phyloP scores from a whole-genome alignment of 2,329 filamentous ascomycete genomes.

The Hypoxylon sp. region DNA sequence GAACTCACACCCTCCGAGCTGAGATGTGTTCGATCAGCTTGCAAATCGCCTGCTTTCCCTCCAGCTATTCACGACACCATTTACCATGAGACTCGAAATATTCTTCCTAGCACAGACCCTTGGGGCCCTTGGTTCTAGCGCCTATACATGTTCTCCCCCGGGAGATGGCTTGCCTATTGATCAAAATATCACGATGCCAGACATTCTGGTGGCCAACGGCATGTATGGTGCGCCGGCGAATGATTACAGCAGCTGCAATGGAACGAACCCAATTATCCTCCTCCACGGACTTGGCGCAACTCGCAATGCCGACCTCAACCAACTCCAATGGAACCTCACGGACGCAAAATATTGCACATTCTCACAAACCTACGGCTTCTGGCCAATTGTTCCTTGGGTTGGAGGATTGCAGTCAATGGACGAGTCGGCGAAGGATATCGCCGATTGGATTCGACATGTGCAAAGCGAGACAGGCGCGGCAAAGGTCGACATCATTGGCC shows the following conservation, averaged over 20 bases:
- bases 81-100: slow-evolving; percentile 12
- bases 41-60: slow-evolving; percentile 1
- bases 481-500: slow-evolving; percentile 60
- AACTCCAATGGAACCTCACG: slow-evolving; percentile 49
- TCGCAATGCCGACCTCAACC: slow-evolving; percentile 49
- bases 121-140: slow-evolving; percentile 19
- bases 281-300: slow-evolving; percentile 59
- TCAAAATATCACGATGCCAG: slow-evolving; percentile 38
- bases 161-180: slow-evolving; percentile 10
- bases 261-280: slow-evolving; percentile 60
- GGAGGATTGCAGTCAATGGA: slow-evolving; percentile 58
- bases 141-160: slow-evolving; percentile 16
- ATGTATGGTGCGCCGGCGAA: slow-evolving; percentile 50
- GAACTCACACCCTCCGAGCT: not conserved
- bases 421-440: slow-evolving; percentile 58
- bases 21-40: not conserved
- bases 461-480: slow-evolving; percentile 53
- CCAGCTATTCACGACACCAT: not conserved
- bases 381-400: slow-evolving; percentile 55
- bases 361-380: slow-evolving; percentile 59
- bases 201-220: slow-evolving; percentile 35
- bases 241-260: slow-evolving; percentile 47
- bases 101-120: slow-evolving; percentile 25
- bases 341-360: slow-evolving; percentile 60
- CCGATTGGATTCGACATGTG: slow-evolving; percentile 57